Percentiles rank a stretch among this genome's conserved stretches.
phyloP scores from a whole-genome alignment of 78 protist genomes.

The Isochrysis galbana region DNA sequence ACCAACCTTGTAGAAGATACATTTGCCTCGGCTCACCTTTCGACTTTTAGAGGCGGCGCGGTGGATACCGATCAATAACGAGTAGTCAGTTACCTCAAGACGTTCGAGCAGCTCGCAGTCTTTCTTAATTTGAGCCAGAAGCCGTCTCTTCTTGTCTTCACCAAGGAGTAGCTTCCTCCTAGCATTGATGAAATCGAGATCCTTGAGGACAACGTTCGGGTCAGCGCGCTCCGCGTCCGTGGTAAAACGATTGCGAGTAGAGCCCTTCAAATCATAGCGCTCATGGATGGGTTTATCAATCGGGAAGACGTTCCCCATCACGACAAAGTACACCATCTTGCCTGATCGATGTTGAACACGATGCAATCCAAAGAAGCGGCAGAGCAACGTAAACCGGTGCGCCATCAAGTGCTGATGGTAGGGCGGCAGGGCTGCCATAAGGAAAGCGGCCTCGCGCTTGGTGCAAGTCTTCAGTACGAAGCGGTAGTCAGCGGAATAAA shows the following conservation, averaged over 20 bases:
- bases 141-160: neutral
- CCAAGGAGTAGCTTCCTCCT: neutral
- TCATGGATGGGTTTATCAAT: slow-evolving; percentile 16
- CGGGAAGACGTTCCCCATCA: slow-evolving; percentile 17
- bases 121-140: neutral
- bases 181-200: neutral
- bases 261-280: neutral
- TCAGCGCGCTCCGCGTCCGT: neutral
- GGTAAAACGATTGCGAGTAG: neutral
- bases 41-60: neutral
- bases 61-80: slow-evolving; percentile 2
- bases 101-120: slow-evolving; percentile 1
- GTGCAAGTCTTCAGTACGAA: slow-evolving; percentile 6
- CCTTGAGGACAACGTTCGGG: slow-evolving; percentile 13
- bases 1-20: neutral
- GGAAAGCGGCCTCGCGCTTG: slow-evolving; percentile 3
- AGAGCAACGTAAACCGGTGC: slow-evolving; percentile 10
- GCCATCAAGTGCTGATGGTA: neutral
- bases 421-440: neutral
- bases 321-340: neutral
- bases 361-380: slow-evolving; percentile 10
- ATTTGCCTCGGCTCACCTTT: neutral
- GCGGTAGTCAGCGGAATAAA: slow-evolving; percentile 17
- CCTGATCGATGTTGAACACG: neutral
- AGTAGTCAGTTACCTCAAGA: slow-evolving; percentile 5